These are phyloP conservation scores for Fallopia convolvulus DNA, from an alignment of 148 eudicot species.

Conservation along the genomic window DNA sequence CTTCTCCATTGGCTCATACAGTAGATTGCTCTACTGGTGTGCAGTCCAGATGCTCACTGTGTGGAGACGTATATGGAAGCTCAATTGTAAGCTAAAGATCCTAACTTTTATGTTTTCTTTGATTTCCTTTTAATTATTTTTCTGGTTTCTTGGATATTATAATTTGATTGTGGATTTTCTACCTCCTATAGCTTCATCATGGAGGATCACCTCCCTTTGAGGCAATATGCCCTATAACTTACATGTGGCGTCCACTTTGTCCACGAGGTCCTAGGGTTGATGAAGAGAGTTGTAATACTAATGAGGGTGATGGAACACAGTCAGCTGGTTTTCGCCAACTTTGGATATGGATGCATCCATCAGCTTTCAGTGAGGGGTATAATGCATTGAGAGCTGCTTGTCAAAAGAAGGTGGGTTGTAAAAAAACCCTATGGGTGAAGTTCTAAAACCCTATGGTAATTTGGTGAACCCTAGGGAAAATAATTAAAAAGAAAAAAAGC, in stretches of 20 bases:
- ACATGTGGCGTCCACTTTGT: constrained; percentile 60
- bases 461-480: too few species aligned
- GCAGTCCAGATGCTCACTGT: constrained; percentile 21
- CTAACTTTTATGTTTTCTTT: background rate
- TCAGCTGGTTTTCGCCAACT: constrained; percentile 33
- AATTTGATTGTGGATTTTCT: constrained; percentile 13
- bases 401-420: constrained; percentile 51
- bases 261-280: constrained; percentile 17
- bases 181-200: constrained; percentile 59
- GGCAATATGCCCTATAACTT: constrained; percentile 71
- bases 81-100: constrained; percentile 56
- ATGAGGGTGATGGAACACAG: constrained; percentile 11
- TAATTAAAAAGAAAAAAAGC: too few species aligned
- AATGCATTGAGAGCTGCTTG: constrained; percentile 50
- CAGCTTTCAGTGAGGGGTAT: constrained; percentile 62
- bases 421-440: too few species aligned
- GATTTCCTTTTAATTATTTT: background rate
- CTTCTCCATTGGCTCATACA: constrained; percentile 28
- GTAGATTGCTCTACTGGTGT: constrained; percentile 19
- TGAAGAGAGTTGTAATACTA: constrained; percentile 13
- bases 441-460: too few species aligned
- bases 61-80: constrained; percentile 47
- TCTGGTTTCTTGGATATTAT: background rate
- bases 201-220: constrained; percentile 25
- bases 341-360: constrained; percentile 89